Evolutionary conservation across 208 protist genomes (phyloP), one percentile per base, ranked within the genome.

Genomic region (Acanthamoeba healyi): DNA sequence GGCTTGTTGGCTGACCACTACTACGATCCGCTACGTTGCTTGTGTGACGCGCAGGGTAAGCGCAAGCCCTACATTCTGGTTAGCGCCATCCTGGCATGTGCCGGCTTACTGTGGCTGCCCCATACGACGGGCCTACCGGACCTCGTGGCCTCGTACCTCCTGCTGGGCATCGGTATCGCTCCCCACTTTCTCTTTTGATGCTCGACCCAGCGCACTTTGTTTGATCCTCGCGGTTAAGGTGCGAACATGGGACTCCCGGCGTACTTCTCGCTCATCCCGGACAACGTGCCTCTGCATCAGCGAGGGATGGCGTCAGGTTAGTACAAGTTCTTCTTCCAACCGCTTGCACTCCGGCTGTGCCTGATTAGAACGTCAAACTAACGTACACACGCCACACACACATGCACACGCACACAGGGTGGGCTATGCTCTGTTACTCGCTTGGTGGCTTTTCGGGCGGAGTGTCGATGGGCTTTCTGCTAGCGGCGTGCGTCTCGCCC

Each of bases 31-130:
- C 1, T 4, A 77, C 38, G 29, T 38, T 4, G 34, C n/a, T 36
- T 29, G 26, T 22, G 5, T 72, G 19, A 10, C 24, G 7, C 38
- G 6, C 36, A 79, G 70, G 70, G 70, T 0, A 79, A 79, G 70
- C 70, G 70, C 22, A 79, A 79, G 38, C 70, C 70, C 70, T 79
- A 79, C 70, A 79, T 79, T 49, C 19, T 79, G 70, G 19, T 79
- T 7, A 46, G 70, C 26, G 70, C 70, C 7, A 9, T 44, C 7
- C 70, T 79, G 15, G 70, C 70, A 9, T 49, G 70, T 44, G 70
- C 36, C 29, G 70, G 70, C 22, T 17, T 79, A 9, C 70, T 79
- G 36, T 79, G 70, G 70, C 36, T 79, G 32, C 70, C 70, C 6
- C 70, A 79, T 26, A 26, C 70, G 5, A 49, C 70, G 26, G 70